Base-by-base conservation (phyloP, 202 grass and related monocot genomes). In the Dendrocalamus latiflorus region DNA sequence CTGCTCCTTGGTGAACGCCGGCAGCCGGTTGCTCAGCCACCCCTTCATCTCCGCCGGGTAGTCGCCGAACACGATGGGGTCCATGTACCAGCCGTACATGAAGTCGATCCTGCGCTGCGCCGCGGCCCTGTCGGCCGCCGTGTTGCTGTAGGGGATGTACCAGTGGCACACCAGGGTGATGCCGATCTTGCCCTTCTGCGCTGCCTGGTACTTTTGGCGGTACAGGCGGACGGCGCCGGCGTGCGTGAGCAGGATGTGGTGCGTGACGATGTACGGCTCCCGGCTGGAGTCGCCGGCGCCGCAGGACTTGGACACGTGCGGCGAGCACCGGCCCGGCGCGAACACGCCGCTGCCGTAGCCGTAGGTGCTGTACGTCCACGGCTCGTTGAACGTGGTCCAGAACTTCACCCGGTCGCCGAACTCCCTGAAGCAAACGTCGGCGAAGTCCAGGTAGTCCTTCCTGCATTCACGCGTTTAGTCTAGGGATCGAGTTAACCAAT, bases 311-410 rank as follows among this genome's bases (percentile, higher is more conserved):
- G 70, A 73, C 21, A 71, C 61, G 67, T 65, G 49, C 2, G 88
- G 69, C 1, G 91, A 86, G 75, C 92, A 94, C 18, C 84, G 89
- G 7, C 89, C 92, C 0, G 89, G 92, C 8, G 53, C 53, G 20
- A 56, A 22, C 53, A 22, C 20, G 53, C 53, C 53, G 1, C 1
- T 2, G 48, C 20, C 76, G n/a, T 91, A 96, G 3, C 93, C 93
- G 22, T 65, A 20, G 24, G 73, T 36, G 33, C 80, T 78, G 53
- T 79, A 91, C 13, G 78, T 83, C 61, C 72, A 85, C 0, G 90
- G 93, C 83, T 96, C 93, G 45, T 96, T 96, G 79, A 96, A 86
- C 9, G 90, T 93, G 18, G 86, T 89, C 93, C 93, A 96, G 72
- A 84, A 33, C 83, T 96, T 87, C 55, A 96, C 93, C 0, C 80